Evolutionary conservation across 1,139 yeast genomes (phyloP), one percentile per base, ranked within the genome.

Genomic region (Pichia sp.): DNA sequence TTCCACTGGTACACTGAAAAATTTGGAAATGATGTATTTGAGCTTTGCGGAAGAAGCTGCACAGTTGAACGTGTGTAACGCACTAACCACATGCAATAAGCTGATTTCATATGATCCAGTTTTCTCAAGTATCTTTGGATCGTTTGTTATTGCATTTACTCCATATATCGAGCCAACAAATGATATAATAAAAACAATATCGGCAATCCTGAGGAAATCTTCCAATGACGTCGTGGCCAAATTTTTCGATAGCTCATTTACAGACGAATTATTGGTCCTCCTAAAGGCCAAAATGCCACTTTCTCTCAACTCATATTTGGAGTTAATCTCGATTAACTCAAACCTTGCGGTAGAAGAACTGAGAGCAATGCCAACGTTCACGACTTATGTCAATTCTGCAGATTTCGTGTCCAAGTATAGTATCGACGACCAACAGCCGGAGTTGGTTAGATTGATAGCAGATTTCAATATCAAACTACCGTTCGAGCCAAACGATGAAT

Each of bases 211-310:
- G 48, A 69, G 71, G 33, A 73, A 76, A 27, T 79, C 84, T 42
- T 90, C 93, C 4, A 74, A 75, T 47, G 73, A 75, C 42, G 74
- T 85, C 8, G 74, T 85, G 16, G 83, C 79, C 59, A 74, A 73
- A 48, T 84, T 88, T 63, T 84, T 88, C 63, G 73, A 76, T 0
- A 77, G 80, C 58, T 77, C 77, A 30, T 74, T 80, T 24, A 79
- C 85, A 4, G 77, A 78, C 47, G 77, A 79, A 55, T 75, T 83
- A n/a, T 65, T 89, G 34, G 73, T 80, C 17, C 66, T 89, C 34
- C 71, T 90, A 0, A 76, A 85, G 58, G 85, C 95, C 0, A 89
- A 90, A 63, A 79, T 88, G 60, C 97, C 97, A 0, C 74, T 83
- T n/a, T 74, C 83, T 2, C 68, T 88, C 17, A 67, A 76, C 1